Percentiles rank a stretch among this genome's conserved stretches.
These are phyloP conservation scores for Oryza australiensis DNA, from an alignment of 176 grass and related monocot genomes.

Conservation along the genomic window DNA sequence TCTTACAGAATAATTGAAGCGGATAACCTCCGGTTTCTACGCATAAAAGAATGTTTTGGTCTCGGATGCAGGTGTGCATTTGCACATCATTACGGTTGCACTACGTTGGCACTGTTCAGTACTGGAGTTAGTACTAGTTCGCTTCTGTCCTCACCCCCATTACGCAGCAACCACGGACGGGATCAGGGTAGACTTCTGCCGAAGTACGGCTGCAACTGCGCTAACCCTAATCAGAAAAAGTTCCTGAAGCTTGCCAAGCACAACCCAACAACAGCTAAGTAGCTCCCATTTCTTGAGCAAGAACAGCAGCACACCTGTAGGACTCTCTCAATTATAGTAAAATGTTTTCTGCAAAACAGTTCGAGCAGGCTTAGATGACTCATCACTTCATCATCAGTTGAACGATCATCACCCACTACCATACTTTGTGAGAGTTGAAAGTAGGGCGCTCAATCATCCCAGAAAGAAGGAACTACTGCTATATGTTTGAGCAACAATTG, in stretches of 20 bases:
- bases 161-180: not conserved
- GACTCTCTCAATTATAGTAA: too few relatives aligned
- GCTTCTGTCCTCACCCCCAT: not conserved
- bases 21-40: not conserved
- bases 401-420: not conserved
- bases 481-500: not conserved
- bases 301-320: too few relatives aligned
- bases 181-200: not conserved
- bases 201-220: not conserved
- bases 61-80: too few relatives aligned
- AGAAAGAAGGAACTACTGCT: not conserved
- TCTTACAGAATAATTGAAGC: not conserved
- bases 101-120: not conserved
- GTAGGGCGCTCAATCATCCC: not conserved
- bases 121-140: not conserved
- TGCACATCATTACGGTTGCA: not conserved
- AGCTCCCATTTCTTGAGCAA: too few relatives aligned
- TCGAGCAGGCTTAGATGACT: not conserved
- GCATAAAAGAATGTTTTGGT: too few relatives aligned
- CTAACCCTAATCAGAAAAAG: not conserved
- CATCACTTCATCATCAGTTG: not conserved
- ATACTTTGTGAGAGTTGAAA: not conserved
- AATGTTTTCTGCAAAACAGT: too few relatives aligned
- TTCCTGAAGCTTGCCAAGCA: not conserved
- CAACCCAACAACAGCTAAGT: too few relatives aligned